Base-by-base conservation (phyloP, 2,329 filamentous ascomycete species). In the Boeremia exigua region DNA sequence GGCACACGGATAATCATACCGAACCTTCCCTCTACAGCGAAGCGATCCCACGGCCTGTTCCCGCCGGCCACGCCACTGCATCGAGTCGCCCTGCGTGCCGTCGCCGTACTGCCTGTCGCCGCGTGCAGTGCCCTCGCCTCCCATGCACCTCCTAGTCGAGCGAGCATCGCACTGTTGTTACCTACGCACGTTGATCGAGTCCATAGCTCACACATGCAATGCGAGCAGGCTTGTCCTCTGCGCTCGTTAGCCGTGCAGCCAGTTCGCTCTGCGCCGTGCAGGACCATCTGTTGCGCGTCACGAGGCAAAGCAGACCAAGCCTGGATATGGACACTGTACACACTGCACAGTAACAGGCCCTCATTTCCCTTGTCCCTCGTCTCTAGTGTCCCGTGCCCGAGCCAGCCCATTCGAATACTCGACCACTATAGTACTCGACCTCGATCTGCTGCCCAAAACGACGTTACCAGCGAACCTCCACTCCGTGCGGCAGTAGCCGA, bases 401-500 rank as follows among this genome's bases (percentile, higher is more conserved):
- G 17, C 33, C 49, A n/a, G 19, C 49, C 46, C 42, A 53, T n/a
- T n/a, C n/a, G n/a, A n/a, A n/a, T 46, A 53, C 49, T 53, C 42
- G 36, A 46, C 42, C 5, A 23, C 19, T 23, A 23, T 5, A 23
- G 19, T 23, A 23, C 19, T 23, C 5, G 19, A 23, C 42, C 40
- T 52, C 39, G 23, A 30, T 52, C 33, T 40, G 34, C 39, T 27
- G 28, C 40, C 40, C 49, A 40, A 19, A 14, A 17, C 39, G 51
- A 44, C 23, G 44, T n/a, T 43, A 38, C 27, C 32, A 15, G 29
- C 17, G 32, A 44, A 23, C 17, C 17, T 44, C 32, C n/a, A 33
- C 50, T 54, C 50, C 50, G 39, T 32, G 19, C 51, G 51, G 51
- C 51, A 48, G 37, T 23, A 48, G 44, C 51, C 51, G 51, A 40